phyloP scores from a whole-genome alignment of 2,329 filamentous ascomycete genomes.

The Claviceps arundinis region DNA sequence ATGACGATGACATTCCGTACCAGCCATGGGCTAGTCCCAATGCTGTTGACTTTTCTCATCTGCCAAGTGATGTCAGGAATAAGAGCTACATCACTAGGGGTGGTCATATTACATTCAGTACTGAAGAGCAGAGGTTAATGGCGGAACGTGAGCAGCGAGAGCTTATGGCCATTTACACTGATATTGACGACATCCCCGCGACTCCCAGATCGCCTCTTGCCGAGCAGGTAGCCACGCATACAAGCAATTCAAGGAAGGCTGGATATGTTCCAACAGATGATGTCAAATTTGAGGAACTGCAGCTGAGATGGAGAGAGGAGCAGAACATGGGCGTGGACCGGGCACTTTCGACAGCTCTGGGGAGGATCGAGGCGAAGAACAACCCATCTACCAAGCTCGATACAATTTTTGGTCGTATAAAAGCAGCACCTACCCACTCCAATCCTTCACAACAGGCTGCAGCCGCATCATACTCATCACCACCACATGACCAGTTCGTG shows the following conservation, averaged over 20 bases:
- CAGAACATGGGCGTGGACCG: slow-evolving; percentile 29
- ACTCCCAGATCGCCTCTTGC: slow-evolving; percentile 40
- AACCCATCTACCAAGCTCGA: slow-evolving; percentile 24
- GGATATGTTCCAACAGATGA: slow-evolving; percentile 26
- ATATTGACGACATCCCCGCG: slow-evolving; percentile 39
- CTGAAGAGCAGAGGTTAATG: slow-evolving; percentile 42
- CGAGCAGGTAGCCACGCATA: slow-evolving; percentile 15
- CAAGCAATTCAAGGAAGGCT: slow-evolving; percentile 17
- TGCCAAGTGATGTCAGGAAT: slow-evolving; percentile 31
- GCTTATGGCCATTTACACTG: slow-evolving; percentile 47
- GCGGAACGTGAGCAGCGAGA: slow-evolving; percentile 43
- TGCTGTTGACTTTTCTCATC: slow-evolving; percentile 30
- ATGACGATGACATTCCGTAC: slow-evolving; percentile 43
- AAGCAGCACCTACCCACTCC: slow-evolving; percentile 7
- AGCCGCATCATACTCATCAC: not conserved
- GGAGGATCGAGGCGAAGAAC: slow-evolving; percentile 27
- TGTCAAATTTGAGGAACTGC: slow-evolving; percentile 33
- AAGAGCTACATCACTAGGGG: slow-evolving; percentile 42
- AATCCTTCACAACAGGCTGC: slow-evolving; percentile 5
- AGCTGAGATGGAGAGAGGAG: slow-evolving; percentile 34
- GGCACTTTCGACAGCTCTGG: slow-evolving; percentile 29
- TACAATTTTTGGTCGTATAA: slow-evolving; percentile 25
- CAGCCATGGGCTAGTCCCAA: slow-evolving; percentile 38
- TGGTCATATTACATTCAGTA: slow-evolving; percentile 36
- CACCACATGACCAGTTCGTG: not conserved